phyloP scores from a whole-genome alignment of 306 rosid genomes.

The Macrotyloma uniflorum region DNA sequence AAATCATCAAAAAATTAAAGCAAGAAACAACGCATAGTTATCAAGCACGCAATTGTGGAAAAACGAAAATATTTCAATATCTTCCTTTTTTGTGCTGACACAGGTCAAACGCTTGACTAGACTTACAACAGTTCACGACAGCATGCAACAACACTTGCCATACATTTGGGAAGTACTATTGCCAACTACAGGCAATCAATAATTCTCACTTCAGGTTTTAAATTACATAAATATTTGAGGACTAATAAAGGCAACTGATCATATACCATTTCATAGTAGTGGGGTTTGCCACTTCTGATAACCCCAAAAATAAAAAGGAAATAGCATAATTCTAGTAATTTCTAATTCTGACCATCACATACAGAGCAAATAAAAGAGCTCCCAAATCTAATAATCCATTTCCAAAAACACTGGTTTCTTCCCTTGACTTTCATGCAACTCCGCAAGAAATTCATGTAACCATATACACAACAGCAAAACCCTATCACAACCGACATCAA shows the following conservation, averaged over 20 bases:
- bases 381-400: background rate
- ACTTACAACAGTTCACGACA: slow-evolving; percentile 15
- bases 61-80: background rate
- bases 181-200: background rate
- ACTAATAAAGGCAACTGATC: background rate
- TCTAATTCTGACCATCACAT: background rate
- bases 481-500: slow-evolving; percentile 6
- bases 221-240: slow-evolving; percentile 1
- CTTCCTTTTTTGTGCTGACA: background rate
- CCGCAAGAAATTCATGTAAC: background rate
- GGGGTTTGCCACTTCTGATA: background rate
- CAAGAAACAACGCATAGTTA: background rate
- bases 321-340: background rate
- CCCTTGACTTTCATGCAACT: background rate
- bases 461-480: background rate
- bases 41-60: background rate
- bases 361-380: background rate
- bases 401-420: background rate
- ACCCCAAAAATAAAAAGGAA: background rate
- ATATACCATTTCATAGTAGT: background rate
- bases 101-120: background rate
- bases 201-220: background rate
- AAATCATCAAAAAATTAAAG: slow-evolving; percentile 3
- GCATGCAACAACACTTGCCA: background rate
- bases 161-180: background rate